Percentiles rank a stretch among this genome's conserved stretches.
Conservation (phyloP, 2,329 filamentous ascomycete species). For the Trichoderma atroviride region DNA sequence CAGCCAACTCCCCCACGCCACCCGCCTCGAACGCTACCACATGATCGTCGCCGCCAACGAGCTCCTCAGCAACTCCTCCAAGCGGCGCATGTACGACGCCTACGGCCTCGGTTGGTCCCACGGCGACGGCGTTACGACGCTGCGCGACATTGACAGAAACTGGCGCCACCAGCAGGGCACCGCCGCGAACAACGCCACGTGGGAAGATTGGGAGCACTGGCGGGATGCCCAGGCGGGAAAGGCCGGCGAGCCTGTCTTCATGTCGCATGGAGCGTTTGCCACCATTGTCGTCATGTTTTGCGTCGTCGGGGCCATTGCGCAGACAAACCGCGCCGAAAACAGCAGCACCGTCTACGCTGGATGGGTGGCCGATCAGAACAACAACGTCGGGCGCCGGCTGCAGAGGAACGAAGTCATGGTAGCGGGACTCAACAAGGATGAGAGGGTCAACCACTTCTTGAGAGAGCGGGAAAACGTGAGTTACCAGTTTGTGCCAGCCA, state of each 20-base stretch:
- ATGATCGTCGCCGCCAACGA: conserved; percentile 86
- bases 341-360: conserved; percentile 66
- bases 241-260: conserved; percentile 61
- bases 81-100: conserved; percentile 78
- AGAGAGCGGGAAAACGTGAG: conserved; percentile 63
- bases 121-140: conserved; percentile 56
- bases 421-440: conserved; percentile 58
- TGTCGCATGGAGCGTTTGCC: conserved; percentile 79
- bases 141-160: conserved; percentile 46
- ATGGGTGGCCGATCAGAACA: conserved; percentile 65
- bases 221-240: conserved; percentile 56
- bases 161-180: conserved; percentile 55
- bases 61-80: conserved; percentile 79
- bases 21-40: conserved; percentile 84
- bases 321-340: conserved; percentile 69
- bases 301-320: conserved; percentile 69
- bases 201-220: conserved; percentile 96
- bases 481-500: conserved; percentile 39
- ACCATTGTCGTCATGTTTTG: conserved; percentile 69
- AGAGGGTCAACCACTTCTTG: conserved; percentile 77
- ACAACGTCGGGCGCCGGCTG: conserved; percentile 65
- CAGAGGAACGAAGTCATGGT: conserved; percentile 56
- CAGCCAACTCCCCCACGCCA: conserved; percentile 48
- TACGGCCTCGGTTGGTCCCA: conserved; percentile 79
- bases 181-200: conserved; percentile 77